Evolutionary conservation across 768 basidiomycete species (phyloP), one percentile per base, ranked within the genome.

Genomic region (Boletus pseudopeckii): DNA sequence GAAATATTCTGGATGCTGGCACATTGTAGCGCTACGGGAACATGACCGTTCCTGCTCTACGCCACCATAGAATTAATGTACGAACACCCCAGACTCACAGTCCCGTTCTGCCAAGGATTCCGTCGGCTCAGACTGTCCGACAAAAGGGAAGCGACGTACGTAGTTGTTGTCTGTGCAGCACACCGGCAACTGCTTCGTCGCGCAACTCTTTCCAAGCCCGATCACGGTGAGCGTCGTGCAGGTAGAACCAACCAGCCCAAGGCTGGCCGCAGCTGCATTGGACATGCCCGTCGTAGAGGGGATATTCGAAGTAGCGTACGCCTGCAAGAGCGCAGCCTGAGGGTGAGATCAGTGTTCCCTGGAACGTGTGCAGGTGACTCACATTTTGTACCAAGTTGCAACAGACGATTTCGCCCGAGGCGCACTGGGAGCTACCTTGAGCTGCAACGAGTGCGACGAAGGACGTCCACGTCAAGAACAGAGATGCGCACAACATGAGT

Each of bases 121-220:
- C 7, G 30, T 61, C 32, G 46, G n/a, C 13, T 13, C 13, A 41
- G 32, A 38, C 22, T 8, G 5, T 24, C 9, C 17, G 17, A 40
- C 14, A 22, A 48, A 28, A 36, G 14, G 15, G 7, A 18, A 20
- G 13, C 7, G 17, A 53, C 53, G 24, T 32, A 62, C 60, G 22
- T 58, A 53, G 48, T 26, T 58, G 20, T 58, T 49, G 42, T 61
- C 56, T 15, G 45, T 36, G 37, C 59, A 62, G 39, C 61, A 62
- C 28, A 61, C 5, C 1, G 61, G 56, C 4, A 41, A 3, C 32
- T 62, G 56, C 24, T 33, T 52, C 5, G 56, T 61, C n/a, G 36
- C 51, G 8, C 56, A 55, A 14, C 41, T 48, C 33, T 24, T 49
- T 46, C 56, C 59, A 17, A 17, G 42, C 15, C 56, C 54, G 14